Percentiles rank a stretch among this genome's conserved stretches.
Conservation (phyloP, 306 rosid species). For the Vigna mungo region DNA sequence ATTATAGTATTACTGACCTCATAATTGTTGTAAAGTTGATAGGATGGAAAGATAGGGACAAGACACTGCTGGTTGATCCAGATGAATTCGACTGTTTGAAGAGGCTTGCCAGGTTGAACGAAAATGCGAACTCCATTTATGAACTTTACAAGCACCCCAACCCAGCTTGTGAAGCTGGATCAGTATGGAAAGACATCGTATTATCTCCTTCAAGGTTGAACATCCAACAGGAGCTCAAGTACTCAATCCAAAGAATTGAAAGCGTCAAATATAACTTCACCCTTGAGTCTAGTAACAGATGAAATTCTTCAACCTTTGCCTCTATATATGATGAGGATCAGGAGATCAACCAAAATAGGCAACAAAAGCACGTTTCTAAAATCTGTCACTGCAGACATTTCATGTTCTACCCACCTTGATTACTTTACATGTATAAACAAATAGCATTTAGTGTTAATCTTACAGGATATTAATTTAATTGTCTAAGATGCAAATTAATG, state of each 20-base stretch:
- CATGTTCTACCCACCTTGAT: conserved; percentile 35
- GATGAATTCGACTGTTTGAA: conserved; percentile 87
- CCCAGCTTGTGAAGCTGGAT: conserved; percentile 77
- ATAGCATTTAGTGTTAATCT: conserved; percentile 36
- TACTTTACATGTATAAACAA: conserved; percentile 44
- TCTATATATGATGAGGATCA: conserved; percentile 32
- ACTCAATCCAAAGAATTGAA: conserved; percentile 80
- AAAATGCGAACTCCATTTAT: conserved; percentile 69
- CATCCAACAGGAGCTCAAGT: conserved; percentile 91
- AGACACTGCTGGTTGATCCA: conserved; percentile 86
- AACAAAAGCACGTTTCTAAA: conserved; percentile 27
- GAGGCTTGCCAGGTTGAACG: conserved; percentile 70
- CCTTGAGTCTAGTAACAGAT: neutral
- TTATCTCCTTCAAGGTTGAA: conserved; percentile 88
- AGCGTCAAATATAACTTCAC: conserved; percentile 48
- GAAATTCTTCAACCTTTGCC: conserved; percentile 11
- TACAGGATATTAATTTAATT: neutral
- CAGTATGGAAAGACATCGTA: conserved; percentile 94
- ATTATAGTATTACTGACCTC: conserved; percentile 33
- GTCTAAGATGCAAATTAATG: conserved; percentile 11
- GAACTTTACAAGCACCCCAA: conserved; percentile 83
- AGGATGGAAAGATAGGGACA: conserved; percentile 95
- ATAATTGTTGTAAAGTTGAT: conserved; percentile 64
- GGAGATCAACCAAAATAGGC: conserved; percentile 9
- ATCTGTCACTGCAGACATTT: conserved; percentile 33